Evolutionary conservation across 2,329 filamentous ascomycete species (phyloP).

Genomic region (Fusarium multiceps): DNA sequence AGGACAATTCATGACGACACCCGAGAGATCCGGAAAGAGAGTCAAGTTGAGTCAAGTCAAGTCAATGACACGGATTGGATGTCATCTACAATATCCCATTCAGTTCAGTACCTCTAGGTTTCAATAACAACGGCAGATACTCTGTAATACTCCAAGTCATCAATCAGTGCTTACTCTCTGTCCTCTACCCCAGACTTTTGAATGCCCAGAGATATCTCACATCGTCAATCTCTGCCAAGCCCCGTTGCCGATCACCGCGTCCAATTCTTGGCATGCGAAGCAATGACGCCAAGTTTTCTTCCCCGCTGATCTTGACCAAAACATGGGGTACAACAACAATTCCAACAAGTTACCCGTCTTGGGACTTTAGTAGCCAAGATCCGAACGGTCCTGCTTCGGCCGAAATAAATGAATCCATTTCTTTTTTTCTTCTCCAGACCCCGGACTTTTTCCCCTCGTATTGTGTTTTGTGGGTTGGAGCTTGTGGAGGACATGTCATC

Average conservation of each 20-base stretch:
- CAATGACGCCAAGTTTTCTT: conserved; percentile 20
- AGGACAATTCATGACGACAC: conserved; percentile 19
- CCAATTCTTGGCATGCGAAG: conserved; percentile 15
- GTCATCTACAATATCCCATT: neutral
- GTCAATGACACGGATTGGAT: neutral
- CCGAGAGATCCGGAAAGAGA: conserved; percentile 24
- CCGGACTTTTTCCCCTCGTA: neutral
- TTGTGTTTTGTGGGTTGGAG: neutral
- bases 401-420: conserved; percentile 13
- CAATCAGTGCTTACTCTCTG: neutral
- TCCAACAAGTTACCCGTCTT: neutral
- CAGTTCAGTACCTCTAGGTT: no score
- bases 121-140: no score
- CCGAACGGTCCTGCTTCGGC: conserved; percentile 39
- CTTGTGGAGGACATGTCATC: neutral
- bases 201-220: conserved; percentile 5
- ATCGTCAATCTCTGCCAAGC: conserved; percentile 9
- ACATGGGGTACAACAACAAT: neutral
- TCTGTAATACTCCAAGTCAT: neutral
- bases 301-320: neutral
- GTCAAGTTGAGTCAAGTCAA: neutral
- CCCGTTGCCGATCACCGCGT: conserved; percentile 21
- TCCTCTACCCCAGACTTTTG: neutral
- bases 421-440: conserved; percentile 6
- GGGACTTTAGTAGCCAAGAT: neutral